Evolutionary conservation across 768 basidiomycete species (phyloP).

Genomic region (Atractiella rhizophila): DNA sequence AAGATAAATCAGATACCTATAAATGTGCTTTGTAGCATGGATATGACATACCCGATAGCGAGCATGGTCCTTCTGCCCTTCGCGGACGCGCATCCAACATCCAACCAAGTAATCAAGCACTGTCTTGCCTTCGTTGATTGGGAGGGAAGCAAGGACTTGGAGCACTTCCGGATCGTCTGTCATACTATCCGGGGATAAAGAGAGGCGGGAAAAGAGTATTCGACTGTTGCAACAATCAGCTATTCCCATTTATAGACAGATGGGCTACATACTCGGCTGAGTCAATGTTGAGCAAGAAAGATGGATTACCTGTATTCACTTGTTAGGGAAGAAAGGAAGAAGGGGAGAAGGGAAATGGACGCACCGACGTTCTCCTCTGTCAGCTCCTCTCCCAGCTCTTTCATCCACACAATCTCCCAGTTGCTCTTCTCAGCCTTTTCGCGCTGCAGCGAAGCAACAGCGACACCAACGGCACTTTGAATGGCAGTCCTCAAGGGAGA

Average conservation of each 20-base stretch:
- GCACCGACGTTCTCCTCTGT: conserved; percentile 26
- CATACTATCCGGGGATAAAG: conserved; percentile 46
- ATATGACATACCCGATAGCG: neutral
- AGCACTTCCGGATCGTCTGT: conserved; percentile 25
- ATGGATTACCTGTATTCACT: neutral
- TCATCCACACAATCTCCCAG: conserved; percentile 60
- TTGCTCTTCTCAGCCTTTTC: conserved; percentile 34
- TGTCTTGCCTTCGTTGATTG: conserved; percentile 47
- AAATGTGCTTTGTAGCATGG: neutral
- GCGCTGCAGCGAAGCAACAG: too few relatives aligned
- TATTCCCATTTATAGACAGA: conserved; percentile 33
- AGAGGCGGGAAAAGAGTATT: conserved; percentile 57
- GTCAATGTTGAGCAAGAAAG: neutral
- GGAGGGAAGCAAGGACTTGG: conserved; percentile 37
- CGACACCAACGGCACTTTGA: neutral
- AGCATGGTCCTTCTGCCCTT: conserved; percentile 34
- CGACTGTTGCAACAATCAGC: too few relatives aligned
- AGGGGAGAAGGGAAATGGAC: conserved; percentile 10
- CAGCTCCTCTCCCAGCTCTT: conserved; percentile 43
- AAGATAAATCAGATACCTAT: too few relatives aligned
- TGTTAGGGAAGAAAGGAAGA: neutral
- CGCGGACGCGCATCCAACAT: conserved; percentile 61
- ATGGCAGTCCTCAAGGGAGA: conserved; percentile 1
- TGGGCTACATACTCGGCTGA: conserved; percentile 2
- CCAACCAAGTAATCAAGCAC: conserved; percentile 70